Percentiles rank a stretch among this genome's conserved stretches.
These are phyloP conservation scores for Ceratobasidium sp. DNA, from an alignment of 1,284 basidiomycete species.

Conservation along the genomic window DNA sequence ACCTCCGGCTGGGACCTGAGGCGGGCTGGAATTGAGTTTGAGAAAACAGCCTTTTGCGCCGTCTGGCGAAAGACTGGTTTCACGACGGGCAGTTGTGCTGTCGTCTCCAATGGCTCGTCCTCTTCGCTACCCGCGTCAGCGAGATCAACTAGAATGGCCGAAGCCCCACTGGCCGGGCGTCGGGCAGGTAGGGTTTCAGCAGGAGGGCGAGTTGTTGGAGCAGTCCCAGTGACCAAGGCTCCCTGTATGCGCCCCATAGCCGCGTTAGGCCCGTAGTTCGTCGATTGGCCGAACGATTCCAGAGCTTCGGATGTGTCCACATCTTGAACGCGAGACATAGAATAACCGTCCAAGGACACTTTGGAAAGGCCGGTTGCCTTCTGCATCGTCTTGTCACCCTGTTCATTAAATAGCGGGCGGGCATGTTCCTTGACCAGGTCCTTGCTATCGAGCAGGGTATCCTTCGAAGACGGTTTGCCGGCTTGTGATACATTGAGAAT, in stretches of 20 bases:
- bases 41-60: background rate
- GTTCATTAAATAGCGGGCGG: background rate
- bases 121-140: background rate
- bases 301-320: background rate
- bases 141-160: background rate
- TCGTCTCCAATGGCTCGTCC: background rate
- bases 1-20: background rate
- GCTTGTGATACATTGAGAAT: background rate
- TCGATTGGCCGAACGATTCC: background rate
- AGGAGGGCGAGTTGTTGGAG: background rate
- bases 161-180: background rate
- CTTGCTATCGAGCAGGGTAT: background rate
- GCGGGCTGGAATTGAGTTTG: background rate
- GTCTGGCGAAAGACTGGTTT: constrained; percentile 6
- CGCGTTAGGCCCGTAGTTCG: background rate
- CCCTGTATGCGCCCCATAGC: constrained; percentile 1
- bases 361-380: background rate
- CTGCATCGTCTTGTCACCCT: background rate
- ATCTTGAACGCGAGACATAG: background rate
- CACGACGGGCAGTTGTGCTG: background rate
- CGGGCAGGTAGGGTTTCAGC: background rate
- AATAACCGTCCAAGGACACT: background rate
- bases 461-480: background rate
- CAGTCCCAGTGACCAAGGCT: background rate
- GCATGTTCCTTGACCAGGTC: background rate